Evolutionary conservation across 2,329 filamentous ascomycete species (phyloP).

Genomic region (Aurifilum marmelostoma): DNA sequence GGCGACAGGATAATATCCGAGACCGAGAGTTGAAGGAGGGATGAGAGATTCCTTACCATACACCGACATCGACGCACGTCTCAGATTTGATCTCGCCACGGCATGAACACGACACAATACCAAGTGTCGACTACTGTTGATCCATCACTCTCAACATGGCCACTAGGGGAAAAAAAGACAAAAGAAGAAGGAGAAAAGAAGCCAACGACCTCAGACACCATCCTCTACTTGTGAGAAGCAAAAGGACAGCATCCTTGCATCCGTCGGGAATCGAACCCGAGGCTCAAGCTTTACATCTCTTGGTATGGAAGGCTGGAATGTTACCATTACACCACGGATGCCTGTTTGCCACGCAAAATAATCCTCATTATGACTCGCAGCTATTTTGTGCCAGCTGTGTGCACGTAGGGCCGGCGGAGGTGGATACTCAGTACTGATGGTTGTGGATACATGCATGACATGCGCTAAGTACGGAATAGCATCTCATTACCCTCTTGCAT

Average conservation of each 20-base stretch:
- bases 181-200: not conserved
- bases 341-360: not conserved
- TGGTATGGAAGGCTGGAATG: conserved; percentile 23
- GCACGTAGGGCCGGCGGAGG: not conserved
- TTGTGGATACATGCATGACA: not conserved
- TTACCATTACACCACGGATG: conserved; percentile 23
- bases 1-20: not conserved
- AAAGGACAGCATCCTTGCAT: conserved; percentile 8
- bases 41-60: not conserved
- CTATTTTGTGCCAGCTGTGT: not conserved
- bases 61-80: not conserved
- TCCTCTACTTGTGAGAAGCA: not conserved
- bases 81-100: not conserved
- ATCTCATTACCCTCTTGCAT: not conserved
- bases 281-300: conserved; percentile 19
- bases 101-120: not conserved
- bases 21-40: not conserved
- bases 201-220: not conserved
- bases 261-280: conserved; percentile 18
- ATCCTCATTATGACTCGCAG: not conserved
- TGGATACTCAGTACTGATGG: not conserved
- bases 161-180: not conserved
- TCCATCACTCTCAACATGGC: no score
- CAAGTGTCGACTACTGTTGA: not conserved
- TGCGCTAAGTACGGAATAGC: not conserved